Conservation (phyloP, 2,329 filamentous ascomycete genomes). For the Stromatinia cepivora region DNA sequence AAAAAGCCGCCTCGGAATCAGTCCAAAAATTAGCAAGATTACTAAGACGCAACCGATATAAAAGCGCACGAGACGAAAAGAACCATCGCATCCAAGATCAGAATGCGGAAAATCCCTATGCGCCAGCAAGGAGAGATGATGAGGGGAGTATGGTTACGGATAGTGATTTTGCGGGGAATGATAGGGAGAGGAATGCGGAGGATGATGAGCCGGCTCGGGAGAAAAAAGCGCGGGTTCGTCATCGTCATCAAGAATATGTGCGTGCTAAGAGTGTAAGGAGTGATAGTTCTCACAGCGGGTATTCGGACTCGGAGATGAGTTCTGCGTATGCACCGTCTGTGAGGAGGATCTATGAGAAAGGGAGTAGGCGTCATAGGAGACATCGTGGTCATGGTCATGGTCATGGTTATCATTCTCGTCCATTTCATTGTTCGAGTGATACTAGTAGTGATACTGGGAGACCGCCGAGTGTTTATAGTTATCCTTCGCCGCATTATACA, state of each 20-base stretch:
- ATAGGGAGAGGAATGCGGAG: not conserved
- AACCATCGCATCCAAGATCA: not conserved
- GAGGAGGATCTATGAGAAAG: not conserved
- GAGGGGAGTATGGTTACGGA: conserved; percentile 7
- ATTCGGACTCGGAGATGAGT: not conserved
- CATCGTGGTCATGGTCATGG: no score
- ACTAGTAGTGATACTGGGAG: not conserved
- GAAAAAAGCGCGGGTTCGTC: not conserved
- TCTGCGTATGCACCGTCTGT: not conserved
- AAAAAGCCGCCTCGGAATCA: not conserved
- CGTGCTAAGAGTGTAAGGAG: not conserved
- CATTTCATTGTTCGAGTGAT: not conserved
- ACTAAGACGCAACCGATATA: not conserved
- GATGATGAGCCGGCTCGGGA: not conserved
- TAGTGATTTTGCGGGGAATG: not conserved
- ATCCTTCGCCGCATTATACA: not conserved
- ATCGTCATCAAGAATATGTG: not conserved
- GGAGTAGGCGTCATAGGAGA: no score
- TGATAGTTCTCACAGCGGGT: not conserved
- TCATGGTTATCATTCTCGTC: not conserved
- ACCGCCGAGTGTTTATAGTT: not conserved
- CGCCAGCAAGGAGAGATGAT: not conserved
- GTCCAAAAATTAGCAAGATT: not conserved
- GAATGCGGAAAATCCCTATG: not conserved
- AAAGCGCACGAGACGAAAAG: not conserved